These are phyloP conservation scores for Xerocomus spinulosus DNA, from an alignment of 768 basidiomycete species.

Conservation along the genomic window DNA sequence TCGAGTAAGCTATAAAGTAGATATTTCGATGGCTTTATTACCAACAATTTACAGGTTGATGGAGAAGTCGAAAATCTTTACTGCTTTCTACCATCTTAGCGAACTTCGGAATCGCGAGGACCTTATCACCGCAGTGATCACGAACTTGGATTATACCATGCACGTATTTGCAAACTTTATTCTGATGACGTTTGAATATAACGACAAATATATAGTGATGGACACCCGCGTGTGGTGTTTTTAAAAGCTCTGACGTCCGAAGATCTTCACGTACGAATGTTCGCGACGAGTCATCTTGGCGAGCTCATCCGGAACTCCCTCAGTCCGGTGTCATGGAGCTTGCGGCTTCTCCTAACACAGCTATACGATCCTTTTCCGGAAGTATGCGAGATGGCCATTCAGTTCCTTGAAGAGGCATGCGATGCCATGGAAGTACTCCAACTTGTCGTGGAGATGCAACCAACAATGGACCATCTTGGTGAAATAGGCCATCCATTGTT, in stretches of 20 bases:
- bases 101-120: conserved; percentile 91
- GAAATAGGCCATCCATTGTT: conserved; percentile 86
- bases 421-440: conserved; percentile 79
- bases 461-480: conserved; percentile 92
- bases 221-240: conserved; percentile 88
- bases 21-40: neutral
- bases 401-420: conserved; percentile 86
- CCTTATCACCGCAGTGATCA: conserved; percentile 84
- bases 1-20: conserved; percentile 62
- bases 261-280: conserved; percentile 84
- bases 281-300: conserved; percentile 85
- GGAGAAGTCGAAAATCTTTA: conserved; percentile 91
- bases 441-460: conserved; percentile 90
- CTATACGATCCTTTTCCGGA: conserved; percentile 89
- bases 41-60: conserved; percentile 52
- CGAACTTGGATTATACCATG: conserved; percentile 89
- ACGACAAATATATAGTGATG: conserved; percentile 63
- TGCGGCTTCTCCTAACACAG: conserved; percentile 89
- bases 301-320: conserved; percentile 62
- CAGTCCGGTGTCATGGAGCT: conserved; percentile 77
- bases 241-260: conserved; percentile 94
- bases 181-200: conserved; percentile 1
- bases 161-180: conserved; percentile 34
- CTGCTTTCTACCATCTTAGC: conserved; percentile 91
- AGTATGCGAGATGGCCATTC: conserved; percentile 87